phyloP scores from a whole-genome alignment of 1,284 basidiomycete genomes.

The Moesziomyces globuligerus region DNA sequence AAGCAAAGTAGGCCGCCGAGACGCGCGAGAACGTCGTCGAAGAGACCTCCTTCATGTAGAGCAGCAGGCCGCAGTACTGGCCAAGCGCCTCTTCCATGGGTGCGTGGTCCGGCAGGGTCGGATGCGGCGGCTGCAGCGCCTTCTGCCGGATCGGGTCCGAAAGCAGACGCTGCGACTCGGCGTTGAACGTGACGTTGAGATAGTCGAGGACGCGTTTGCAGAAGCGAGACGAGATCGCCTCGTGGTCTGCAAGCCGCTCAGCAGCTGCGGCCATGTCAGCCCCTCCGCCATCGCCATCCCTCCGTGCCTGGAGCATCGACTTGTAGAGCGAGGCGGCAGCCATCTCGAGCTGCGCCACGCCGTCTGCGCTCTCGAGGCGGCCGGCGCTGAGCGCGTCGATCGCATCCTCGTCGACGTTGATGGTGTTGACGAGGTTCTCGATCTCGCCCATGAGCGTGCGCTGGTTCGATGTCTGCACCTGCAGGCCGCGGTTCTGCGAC shows the following conservation, averaged over 20 bases:
- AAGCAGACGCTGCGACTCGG: slow-evolving; percentile 45
- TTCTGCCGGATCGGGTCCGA: slow-evolving; percentile 40
- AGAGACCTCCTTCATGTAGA: slow-evolving; percentile 91
- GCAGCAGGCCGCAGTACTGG: slow-evolving; percentile 85
- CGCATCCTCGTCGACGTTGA: slow-evolving; percentile 84
- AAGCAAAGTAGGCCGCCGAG: slow-evolving; percentile 56
- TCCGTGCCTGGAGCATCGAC: slow-evolving; percentile 87
- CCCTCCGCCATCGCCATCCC: slow-evolving; percentile 73
- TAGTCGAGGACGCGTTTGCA: slow-evolving; percentile 90
- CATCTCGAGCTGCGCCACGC: slow-evolving; percentile 78
- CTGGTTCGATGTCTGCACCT: slow-evolving; percentile 98
- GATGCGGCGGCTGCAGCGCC: slow-evolving; percentile 48
- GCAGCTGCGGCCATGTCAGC: slow-evolving; percentile 80
- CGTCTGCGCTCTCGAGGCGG: slow-evolving; percentile 79
- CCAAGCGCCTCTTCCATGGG: slow-evolving; percentile 81
- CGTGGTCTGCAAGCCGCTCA: slow-evolving; percentile 87
- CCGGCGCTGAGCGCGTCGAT: slow-evolving; percentile 83
- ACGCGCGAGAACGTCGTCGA: slow-evolving; percentile 56
- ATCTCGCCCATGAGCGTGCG: slow-evolving; percentile 70
- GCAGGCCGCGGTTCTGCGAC: slow-evolving; percentile 92
- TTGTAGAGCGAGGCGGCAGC: slow-evolving; percentile 93
- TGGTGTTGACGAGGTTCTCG: slow-evolving; percentile 77
- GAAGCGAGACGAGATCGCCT: slow-evolving; percentile 85
- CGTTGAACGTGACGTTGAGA: slow-evolving; percentile 84
- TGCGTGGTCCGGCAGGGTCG: slow-evolving; percentile 54